Conservation (phyloP, 148 eudicot species). For the Spergularia marina region DNA sequence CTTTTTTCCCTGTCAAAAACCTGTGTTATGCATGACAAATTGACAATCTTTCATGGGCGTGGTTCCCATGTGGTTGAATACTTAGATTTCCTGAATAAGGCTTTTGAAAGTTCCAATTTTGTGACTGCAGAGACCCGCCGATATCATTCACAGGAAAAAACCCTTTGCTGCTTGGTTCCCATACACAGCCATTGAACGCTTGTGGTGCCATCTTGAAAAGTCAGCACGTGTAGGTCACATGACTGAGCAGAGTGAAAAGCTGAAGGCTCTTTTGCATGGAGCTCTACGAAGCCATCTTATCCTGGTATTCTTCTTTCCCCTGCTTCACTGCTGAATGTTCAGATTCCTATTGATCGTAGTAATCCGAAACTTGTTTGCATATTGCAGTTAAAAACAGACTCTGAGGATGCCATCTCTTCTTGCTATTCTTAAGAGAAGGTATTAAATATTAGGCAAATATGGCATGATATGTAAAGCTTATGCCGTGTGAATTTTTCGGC, state of each 20-base stretch:
- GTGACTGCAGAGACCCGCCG: constrained; percentile 73
- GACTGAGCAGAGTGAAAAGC: constrained; percentile 75
- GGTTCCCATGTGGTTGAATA: neutral
- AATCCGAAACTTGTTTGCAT: neutral
- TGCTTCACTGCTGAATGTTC: neutral
- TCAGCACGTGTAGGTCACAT: constrained; percentile 63
- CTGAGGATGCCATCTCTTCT: constrained; percentile 29
- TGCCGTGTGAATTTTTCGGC: no score
- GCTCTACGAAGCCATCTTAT: constrained; percentile 69
- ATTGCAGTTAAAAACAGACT: constrained; percentile 32
- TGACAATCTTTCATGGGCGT: no score
- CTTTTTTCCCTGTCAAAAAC: no score
- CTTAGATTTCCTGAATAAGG: neutral
- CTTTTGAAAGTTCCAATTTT: neutral
- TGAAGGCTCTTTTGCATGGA: constrained; percentile 59
- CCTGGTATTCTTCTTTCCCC: constrained; percentile 34
- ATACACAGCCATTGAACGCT: constrained; percentile 70
- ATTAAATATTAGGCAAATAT: no score
- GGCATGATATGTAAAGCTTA: no score
- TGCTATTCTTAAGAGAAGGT: constrained; percentile 13
- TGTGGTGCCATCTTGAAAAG: constrained; percentile 86
- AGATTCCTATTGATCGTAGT: neutral
- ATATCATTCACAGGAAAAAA: constrained; percentile 67
- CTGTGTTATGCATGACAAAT: no score
- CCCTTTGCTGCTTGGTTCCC: constrained; percentile 92